These are phyloP conservation scores for Lactarius hatsudake DNA, from an alignment of 768 basidiomycete species.

Conservation along the genomic window DNA sequence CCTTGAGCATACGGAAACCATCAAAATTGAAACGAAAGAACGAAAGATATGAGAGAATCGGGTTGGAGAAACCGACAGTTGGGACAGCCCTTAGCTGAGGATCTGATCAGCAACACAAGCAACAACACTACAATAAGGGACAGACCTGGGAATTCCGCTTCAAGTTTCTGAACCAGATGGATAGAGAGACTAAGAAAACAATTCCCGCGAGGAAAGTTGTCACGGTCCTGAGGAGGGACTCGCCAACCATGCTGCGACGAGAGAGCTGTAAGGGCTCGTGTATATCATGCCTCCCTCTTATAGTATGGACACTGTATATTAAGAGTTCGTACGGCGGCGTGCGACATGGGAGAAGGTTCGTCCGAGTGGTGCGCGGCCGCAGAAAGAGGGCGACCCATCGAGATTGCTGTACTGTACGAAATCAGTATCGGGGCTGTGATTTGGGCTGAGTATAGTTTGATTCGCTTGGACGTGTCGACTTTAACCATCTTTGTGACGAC, in stretches of 20 bases:
- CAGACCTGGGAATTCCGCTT: background rate
- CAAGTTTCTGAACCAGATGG: background rate
- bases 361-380: too few relatives aligned
- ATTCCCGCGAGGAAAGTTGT: background rate
- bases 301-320: too few relatives aligned
- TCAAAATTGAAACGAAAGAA: constrained; percentile 32
- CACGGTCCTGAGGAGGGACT: too few relatives aligned
- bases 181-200: background rate
- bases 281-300: too few relatives aligned
- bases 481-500: background rate
- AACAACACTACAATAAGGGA: too few relatives aligned
- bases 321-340: too few relatives aligned
- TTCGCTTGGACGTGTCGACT: background rate
- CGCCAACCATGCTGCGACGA: constrained; percentile 4
- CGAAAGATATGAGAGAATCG: constrained; percentile 36
- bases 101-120: background rate
- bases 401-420: too few relatives aligned
- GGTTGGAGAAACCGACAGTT: constrained; percentile 35
- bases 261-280: too few relatives aligned
- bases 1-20: constrained; percentile 32
- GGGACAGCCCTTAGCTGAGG: constrained; percentile 33
- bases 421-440: too few relatives aligned
- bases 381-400: too few relatives aligned
- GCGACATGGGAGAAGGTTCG: too few relatives aligned
- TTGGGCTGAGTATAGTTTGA: too few relatives aligned